phyloP scores from a whole-genome alignment of 1,284 basidiomycete species.

The Melampsora americana region DNA sequence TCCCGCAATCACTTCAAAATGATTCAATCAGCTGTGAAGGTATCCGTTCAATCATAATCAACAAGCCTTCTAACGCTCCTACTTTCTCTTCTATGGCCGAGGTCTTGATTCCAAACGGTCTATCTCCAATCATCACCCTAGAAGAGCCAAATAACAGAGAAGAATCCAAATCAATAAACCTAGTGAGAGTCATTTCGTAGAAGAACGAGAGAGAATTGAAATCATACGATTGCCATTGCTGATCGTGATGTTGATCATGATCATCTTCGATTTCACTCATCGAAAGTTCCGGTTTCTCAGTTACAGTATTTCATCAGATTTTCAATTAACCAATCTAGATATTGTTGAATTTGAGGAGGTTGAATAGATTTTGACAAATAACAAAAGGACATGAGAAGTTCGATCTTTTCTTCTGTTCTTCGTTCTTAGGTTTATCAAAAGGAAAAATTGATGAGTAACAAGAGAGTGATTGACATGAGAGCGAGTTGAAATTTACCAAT shows the following conservation, averaged over 20 bases:
- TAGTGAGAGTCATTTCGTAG: background rate
- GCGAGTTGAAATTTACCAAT: background rate
- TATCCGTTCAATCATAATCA: slow-evolving; percentile 21
- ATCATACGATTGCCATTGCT: slow-evolving; percentile 35
- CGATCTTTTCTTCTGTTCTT: slow-evolving; percentile 11
- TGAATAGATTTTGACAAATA: slow-evolving; percentile 28
- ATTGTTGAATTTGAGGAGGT: slow-evolving; percentile 12
- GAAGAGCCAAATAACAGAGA: background rate
- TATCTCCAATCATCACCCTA: slow-evolving; percentile 38
- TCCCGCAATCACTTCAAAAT: slow-evolving; percentile 33
- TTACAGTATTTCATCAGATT: slow-evolving; percentile 21
- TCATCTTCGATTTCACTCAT: slow-evolving; percentile 24
- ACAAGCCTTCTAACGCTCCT: slow-evolving; percentile 11
- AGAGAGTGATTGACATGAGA: background rate
- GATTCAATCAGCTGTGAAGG: slow-evolving; percentile 26
- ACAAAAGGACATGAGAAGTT: slow-evolving; percentile 18
- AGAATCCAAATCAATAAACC: background rate
- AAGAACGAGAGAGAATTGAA: background rate
- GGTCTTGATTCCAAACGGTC: slow-evolving; percentile 37
- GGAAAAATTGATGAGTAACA: background rate
- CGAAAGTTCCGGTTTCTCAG: slow-evolving; percentile 27
- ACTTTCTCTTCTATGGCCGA: slow-evolving; percentile 30
- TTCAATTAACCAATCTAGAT: background rate
- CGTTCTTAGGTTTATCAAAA: background rate
- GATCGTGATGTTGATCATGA: slow-evolving; percentile 35